Evolutionary conservation across 2,329 filamentous ascomycete genomes (phyloP), one percentile per base, ranked within the genome.

Genomic region (Mycocentrospora acerina): DNA sequence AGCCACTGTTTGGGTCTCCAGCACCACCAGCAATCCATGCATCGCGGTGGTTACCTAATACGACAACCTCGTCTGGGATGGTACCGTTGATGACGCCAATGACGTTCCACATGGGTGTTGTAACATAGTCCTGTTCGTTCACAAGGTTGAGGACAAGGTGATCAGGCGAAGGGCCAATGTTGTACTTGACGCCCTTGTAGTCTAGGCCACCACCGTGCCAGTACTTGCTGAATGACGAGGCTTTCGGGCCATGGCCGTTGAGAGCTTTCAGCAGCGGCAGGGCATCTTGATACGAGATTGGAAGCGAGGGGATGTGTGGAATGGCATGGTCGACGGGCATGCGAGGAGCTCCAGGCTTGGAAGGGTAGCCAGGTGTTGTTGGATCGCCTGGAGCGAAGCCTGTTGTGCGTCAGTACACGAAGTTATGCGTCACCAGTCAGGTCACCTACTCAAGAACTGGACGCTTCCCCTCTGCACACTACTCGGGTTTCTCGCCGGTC

Each of bases 61-160:
- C 78, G 30, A 98, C 75, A 1, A 95, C 89, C 59, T 96, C 90
- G 55, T 95, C 83, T 0, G 82, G 75, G 24, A 93, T 81, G 0
- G 85, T 86, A 8, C 91, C 93, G 56, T 95, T 95, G 64, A 98
- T 88, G 30, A 93, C 75, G 29, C 91, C 91, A 49, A 97, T 91
- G 2, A 93, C 88, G 60, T 98, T 86, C 74, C 74, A 77, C 7
- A 75, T 52, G 3, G 73, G 73, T 6, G 73, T 77, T 2, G 67
- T 76, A 15, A 71, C 67, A 37, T 76, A 76, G 18, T 76, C 71
- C 44, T 75, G 71, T 45, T 73, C 66, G 46, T 76, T 76, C 37
- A 73, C 61, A 4, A 77, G 61, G 38, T 76, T 74, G 28, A 77
- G 44, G 0, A 62, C 80, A 2, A 91, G 60, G 36, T 80, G 69